Conservation (phyloP, 192 early-diverging fungal species). For the Rhizoclosmatium sp. region DNA sequence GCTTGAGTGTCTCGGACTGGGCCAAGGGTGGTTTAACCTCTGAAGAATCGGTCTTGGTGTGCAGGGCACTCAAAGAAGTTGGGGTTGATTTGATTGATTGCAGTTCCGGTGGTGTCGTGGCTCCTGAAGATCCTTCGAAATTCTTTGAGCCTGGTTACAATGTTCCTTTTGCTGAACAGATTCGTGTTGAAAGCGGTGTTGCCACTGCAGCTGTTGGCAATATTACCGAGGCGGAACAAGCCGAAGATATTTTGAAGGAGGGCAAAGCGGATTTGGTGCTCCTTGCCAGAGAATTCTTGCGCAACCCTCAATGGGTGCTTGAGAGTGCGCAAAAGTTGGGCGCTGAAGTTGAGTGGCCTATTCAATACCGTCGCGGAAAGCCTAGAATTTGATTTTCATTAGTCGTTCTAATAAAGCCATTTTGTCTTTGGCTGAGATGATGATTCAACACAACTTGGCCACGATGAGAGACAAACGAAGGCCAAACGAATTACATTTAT, state of each 20-base stretch:
- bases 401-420: too few species aligned
- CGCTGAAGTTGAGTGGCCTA: conserved; percentile 56
- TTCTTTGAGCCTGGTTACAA: conserved; percentile 39
- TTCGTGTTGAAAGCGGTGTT: conserved; percentile 56
- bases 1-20: conserved; percentile 83
- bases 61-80: conserved; percentile 57
- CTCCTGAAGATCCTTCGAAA: conserved; percentile 45
- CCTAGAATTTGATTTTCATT: conserved; percentile 2
- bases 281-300: conserved; percentile 73
- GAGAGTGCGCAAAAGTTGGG: conserved; percentile 74
- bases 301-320: conserved; percentile 73
- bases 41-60: conserved; percentile 75
- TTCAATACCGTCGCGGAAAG: conserved; percentile 37
- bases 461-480: too few species aligned
- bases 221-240: conserved; percentile 71
- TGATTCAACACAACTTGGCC: too few species aligned
- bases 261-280: conserved; percentile 79
- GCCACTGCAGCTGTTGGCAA: conserved; percentile 73
- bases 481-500: too few species aligned
- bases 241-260: conserved; percentile 70
- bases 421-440: too few species aligned
- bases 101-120: conserved; percentile 76
- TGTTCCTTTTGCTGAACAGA: conserved; percentile 71
- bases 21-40: conserved; percentile 70
- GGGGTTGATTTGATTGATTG: conserved; percentile 91